A percentile compares a stretch with the other conserved stretches of the same genome.
phyloP scores from a whole-genome alignment of 768 basidiomycete genomes.

The Myochromella boudieri region DNA sequence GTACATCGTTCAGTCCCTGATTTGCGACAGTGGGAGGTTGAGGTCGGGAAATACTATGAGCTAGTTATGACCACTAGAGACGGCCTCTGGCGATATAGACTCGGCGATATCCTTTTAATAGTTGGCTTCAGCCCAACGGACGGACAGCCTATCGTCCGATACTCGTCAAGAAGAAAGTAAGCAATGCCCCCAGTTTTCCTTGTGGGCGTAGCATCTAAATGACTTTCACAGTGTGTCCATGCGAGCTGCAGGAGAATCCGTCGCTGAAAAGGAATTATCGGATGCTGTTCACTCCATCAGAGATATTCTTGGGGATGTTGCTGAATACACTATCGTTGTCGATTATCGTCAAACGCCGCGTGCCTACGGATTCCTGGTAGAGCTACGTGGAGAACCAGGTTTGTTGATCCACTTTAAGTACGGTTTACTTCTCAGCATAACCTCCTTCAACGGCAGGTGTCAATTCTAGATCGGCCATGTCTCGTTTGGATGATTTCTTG shows the following conservation, averaged over 20 bases:
- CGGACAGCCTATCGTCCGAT: constrained; percentile 10
- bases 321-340: constrained; percentile 13
- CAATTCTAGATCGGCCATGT: constrained; percentile 1
- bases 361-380: constrained; percentile 12
- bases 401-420: neutral
- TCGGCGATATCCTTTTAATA: constrained; percentile 10
- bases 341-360: constrained; percentile 12
- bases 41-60: constrained; percentile 7
- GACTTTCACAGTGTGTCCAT: constrained; percentile 7
- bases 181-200: neutral
- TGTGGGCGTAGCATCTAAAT: neutral
- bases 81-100: constrained; percentile 12
- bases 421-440: too few species aligned
- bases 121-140: constrained; percentile 5
- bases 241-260: constrained; percentile 12
- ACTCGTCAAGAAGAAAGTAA: constrained; percentile 9
- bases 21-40: constrained; percentile 8
- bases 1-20: too few species aligned
- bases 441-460: neutral
- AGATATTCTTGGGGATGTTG: constrained; percentile 8
- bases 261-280: constrained; percentile 11
- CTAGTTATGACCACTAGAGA: constrained; percentile 11
- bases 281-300: constrained; percentile 5
- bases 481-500: constrained; percentile 5
- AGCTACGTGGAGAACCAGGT: constrained; percentile 10